Evolutionary conservation across 2,329 filamentous ascomycete genomes (phyloP).

Genomic region (Penicillium sp.): DNA sequence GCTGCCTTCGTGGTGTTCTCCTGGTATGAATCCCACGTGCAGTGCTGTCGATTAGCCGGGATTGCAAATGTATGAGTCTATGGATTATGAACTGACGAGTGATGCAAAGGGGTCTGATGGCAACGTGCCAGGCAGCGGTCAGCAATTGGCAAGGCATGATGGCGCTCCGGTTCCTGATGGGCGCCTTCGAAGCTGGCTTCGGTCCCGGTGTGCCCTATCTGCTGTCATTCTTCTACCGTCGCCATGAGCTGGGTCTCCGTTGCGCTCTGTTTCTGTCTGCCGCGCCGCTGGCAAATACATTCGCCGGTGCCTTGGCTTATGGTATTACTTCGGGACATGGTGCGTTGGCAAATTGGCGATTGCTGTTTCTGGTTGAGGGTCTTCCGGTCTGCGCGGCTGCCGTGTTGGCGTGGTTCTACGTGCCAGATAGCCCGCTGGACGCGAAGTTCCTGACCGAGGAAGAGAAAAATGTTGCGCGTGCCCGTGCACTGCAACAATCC

Average conservation of each 20-base stretch:
- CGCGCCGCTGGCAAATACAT: slow-evolving; percentile 72
- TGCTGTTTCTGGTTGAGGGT: slow-evolving; percentile 65
- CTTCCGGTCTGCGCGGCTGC: slow-evolving; percentile 58
- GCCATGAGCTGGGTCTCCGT: slow-evolving; percentile 56
- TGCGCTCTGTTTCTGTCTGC: slow-evolving; percentile 55
- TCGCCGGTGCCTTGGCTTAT: slow-evolving; percentile 68
- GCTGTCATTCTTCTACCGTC: slow-evolving; percentile 59
- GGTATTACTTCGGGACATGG: slow-evolving; percentile 61
- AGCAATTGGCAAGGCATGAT: slow-evolving; percentile 49
- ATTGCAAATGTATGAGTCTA: slow-evolving; percentile 14
- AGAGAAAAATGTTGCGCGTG: slow-evolving; percentile 58
- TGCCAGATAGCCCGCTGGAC: slow-evolving; percentile 53
- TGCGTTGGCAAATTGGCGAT: slow-evolving; percentile 60
- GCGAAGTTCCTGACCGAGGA: slow-evolving; percentile 56
- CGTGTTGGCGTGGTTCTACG: slow-evolving; percentile 53
- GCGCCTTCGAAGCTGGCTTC: slow-evolving; percentile 47
- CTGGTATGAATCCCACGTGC: slow-evolving; percentile 32
- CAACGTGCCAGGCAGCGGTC: slow-evolving; percentile 47
- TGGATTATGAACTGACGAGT: slow-evolving; percentile 4
- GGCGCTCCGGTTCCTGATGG: slow-evolving; percentile 51
- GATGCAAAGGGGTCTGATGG: slow-evolving; percentile 45
- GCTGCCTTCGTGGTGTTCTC: slow-evolving; percentile 43
- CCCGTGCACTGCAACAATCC: slow-evolving; percentile 53
- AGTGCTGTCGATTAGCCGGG: slow-evolving; percentile 16
- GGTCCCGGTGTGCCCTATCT: slow-evolving; percentile 50